Evolutionary conservation across 768 basidiomycete genomes (phyloP), one percentile per base, ranked within the genome.

Genomic region (Macrolepiota dolichaula): DNA sequence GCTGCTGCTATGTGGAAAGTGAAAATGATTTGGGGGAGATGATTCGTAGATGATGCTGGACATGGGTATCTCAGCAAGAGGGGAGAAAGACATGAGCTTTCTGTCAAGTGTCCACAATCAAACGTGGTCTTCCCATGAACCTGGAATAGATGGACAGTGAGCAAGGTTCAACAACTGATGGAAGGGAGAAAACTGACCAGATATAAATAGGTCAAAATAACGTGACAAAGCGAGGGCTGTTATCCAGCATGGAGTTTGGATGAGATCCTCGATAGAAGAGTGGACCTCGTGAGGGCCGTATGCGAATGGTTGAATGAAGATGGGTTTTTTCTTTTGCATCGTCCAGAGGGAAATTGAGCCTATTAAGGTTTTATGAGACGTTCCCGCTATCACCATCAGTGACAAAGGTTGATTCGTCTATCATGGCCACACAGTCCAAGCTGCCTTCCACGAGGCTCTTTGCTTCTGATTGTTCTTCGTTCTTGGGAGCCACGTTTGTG

Each of bases 361-460:
- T n/a, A n/a, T n/a, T n/a, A n/a, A n/a, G n/a, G n/a, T n/a, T n/a
- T n/a, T n/a, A n/a, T n/a, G n/a, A n/a, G n/a, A 83, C 90, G 62
- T 72, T 95, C 95, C 96, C 97, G 69, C 92, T 96, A 72, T 99
- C 96, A 3, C 97, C 97, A 1, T 96, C 96, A 64, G 87, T 96
- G 40, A 98, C 74, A 71, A 98, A 96, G 5, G 88, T 92, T 36
- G 84, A 84, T 75, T 98, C 96, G 72, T 99, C 97, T 57, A 99
- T 81, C 95, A 98, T 95, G 13, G 91, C 88, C 15, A 96, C 89
- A 65, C 88, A 89, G 59, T 98, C 96, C 54, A 98, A 79, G 67
- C 92, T 94, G 0, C 95, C 96, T 71, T 98, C 97, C 9, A 94
- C 77, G 66, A 88, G 96, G 61, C 78, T 81, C 42, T 79, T 76